phyloP scores from a whole-genome alignment of 192 early-diverging fungal species.

The Geosiphon pyriformis region DNA sequence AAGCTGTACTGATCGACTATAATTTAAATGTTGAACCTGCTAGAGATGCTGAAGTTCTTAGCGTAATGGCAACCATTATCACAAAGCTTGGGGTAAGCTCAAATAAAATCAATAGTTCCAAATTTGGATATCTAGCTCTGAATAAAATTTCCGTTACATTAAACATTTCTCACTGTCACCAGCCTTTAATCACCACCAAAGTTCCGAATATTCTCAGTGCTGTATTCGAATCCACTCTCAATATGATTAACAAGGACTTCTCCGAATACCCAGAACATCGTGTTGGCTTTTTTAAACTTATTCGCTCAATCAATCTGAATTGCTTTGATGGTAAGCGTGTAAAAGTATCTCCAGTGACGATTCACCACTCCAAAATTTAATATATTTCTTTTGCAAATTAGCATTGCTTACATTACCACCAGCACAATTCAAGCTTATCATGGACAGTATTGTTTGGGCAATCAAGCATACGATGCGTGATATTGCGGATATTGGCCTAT shows the following conservation, averaged over 20 bases:
- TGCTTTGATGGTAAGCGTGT: slow-evolving; percentile 92
- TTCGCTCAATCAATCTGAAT: slow-evolving; percentile 83
- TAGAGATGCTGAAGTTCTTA: slow-evolving; percentile 92
- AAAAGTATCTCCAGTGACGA: slow-evolving; percentile 2
- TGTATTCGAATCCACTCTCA: slow-evolving; percentile 93
- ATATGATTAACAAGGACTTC: slow-evolving; percentile 99
- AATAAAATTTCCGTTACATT: no score
- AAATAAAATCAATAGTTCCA: no score
- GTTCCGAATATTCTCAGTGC: slow-evolving; percentile 84
- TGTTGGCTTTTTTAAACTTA: slow-evolving; percentile 87
- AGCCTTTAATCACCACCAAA: slow-evolving; percentile 75
- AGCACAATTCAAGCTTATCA: slow-evolving; percentile 84
- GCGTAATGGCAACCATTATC: slow-evolving; percentile 86
- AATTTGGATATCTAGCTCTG: no score
- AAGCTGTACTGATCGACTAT: slow-evolving; percentile 88
- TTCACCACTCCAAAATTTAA: no score
- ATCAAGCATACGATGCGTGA: slow-evolving; percentile 99
- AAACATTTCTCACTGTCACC: no score
- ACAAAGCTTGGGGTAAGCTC: slow-evolving; percentile 63
- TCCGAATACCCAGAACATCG: slow-evolving; percentile 97
- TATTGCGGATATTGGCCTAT: slow-evolving; percentile 87
- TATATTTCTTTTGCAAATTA: slow-evolving; percentile 27
- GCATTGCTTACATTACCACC: slow-evolving; percentile 79
- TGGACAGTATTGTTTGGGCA: slow-evolving; percentile 96
- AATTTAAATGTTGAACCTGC: slow-evolving; percentile 80